Conservation (phyloP, 495 filamentous ascomycete species). For the Lasiosphaeria ovina region DNA sequence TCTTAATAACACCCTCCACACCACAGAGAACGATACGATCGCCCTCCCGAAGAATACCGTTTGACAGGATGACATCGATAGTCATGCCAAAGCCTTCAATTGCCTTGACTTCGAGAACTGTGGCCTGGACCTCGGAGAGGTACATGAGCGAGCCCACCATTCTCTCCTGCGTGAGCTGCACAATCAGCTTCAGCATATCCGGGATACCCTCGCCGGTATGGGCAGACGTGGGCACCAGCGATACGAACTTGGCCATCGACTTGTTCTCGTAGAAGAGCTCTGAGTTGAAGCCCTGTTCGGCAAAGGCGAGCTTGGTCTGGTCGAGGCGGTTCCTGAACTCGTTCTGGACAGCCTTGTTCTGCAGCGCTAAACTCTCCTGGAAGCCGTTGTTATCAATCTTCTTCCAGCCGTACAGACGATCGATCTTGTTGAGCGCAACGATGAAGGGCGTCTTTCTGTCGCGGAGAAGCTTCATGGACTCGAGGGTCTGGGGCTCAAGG, state of each 20-base stretch:
- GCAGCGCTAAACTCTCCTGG: slow-evolving; percentile 81
- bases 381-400: slow-evolving; percentile 98
- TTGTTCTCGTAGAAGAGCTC: slow-evolving; percentile 98
- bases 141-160: slow-evolving; percentile 99
- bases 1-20: slow-evolving; percentile 88
- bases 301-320: slow-evolving; percentile 87
- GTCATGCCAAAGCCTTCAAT: slow-evolving; percentile 99
- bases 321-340: slow-evolving; percentile 91
- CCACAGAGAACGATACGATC: slow-evolving; percentile 94
- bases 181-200: slow-evolving; percentile 95
- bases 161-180: slow-evolving; percentile 89
- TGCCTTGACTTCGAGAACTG: slow-evolving; percentile 97
- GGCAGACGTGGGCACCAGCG: slow-evolving; percentile 92
- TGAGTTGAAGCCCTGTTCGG: slow-evolving; percentile 96
- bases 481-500: slow-evolving; percentile 94
- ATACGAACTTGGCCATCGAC: slow-evolving; percentile 89
- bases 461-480: slow-evolving; percentile 91
- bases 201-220: slow-evolving; percentile 98
- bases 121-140: slow-evolving; percentile 94
- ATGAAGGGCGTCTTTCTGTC: slow-evolving; percentile 98
- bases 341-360: slow-evolving; percentile 91
- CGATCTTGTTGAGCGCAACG: slow-evolving; percentile 98
- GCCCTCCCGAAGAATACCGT: slow-evolving; percentile 92
- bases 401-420: slow-evolving; percentile 98
- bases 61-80: slow-evolving; percentile 95